phyloP scores from a whole-genome alignment of 495 filamentous ascomycete genomes.

The Trichoderma virens region DNA sequence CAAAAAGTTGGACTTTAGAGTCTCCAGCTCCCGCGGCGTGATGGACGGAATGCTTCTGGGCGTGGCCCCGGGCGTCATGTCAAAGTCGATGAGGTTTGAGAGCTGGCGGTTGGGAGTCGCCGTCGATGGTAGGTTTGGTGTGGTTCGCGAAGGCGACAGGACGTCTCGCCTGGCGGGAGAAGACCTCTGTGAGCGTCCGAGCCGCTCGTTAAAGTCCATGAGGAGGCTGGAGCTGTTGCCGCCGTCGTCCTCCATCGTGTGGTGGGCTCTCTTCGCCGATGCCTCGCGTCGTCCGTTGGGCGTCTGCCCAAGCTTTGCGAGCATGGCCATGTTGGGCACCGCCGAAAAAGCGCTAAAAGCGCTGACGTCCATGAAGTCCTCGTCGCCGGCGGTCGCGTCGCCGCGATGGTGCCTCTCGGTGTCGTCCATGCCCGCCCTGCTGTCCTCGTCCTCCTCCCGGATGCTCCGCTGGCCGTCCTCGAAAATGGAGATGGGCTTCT shows the following conservation, averaged over 20 bases:
- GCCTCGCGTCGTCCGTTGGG: constrained; percentile 20
- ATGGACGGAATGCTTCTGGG: constrained; percentile 86
- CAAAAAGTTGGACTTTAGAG: constrained; percentile 77
- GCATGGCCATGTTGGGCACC: constrained; percentile 80
- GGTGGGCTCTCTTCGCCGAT: constrained; percentile 16
- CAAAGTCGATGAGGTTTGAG: constrained; percentile 76
- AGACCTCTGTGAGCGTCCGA: constrained; percentile 40
- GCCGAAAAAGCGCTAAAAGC: constrained; percentile 82
- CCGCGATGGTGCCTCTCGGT: constrained; percentile 15
- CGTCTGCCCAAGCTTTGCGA: constrained; percentile 55
- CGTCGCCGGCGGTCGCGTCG: constrained; percentile 36
- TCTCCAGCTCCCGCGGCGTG: constrained; percentile 86
- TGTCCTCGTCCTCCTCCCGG: constrained; percentile 20
- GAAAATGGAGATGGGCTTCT: constrained; percentile 43
- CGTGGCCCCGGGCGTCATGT: constrained; percentile 81
- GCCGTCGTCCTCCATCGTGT: constrained; percentile 18
- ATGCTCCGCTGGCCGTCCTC: constrained; percentile 37
- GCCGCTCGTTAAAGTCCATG: constrained; percentile 81
- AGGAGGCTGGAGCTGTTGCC: constrained; percentile 64
- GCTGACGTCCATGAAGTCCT: constrained; percentile 57
- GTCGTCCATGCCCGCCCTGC: constrained; percentile 17
- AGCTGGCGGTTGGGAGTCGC: constrained; percentile 15
- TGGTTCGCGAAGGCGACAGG: constrained; percentile 20
- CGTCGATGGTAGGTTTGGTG: constrained; percentile 18
- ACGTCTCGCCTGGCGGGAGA: constrained; percentile 22